Evolutionary conservation across 129 eudicot species (phyloP), one percentile per base, ranked within the genome.

Genomic region (Pulicaria dysenterica): DNA sequence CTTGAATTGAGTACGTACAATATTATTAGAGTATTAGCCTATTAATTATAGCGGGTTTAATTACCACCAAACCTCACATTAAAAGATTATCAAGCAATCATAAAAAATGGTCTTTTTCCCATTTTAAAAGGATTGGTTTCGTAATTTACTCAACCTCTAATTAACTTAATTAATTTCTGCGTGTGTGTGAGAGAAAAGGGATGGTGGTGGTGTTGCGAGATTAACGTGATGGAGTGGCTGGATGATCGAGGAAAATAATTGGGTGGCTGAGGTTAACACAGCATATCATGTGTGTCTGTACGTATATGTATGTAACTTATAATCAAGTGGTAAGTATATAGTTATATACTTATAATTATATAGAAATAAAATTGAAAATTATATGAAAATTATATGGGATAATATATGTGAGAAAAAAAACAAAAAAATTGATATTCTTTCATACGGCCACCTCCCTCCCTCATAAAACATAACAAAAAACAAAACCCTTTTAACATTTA

Each of bases 221-320:
- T 75, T 63, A 83, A 80, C 87, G 87, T 83, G 87, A 83, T 58
- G 65, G 76, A 49, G 60, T 81, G 44, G 67, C 69, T 64, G 72
- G 65, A 64, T 51, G 17, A 24, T 24, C 31, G 31, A 4, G 50
- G 61, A 63, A 51, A 75, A 41, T 63, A 69, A 62, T 15, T 54
- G 59, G 68, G 60, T 72, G 73, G 74, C 41, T 58, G 60, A 8
- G 64, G 47, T 58, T 31, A 53, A 60, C 5, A 58, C 74, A 40
- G 9, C 69, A 17, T 69, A 68, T 53, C 16, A 43, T n/a, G 9
- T 41, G 11, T 44, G 4, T 67, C 58, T 48, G 9, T 67, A 50
- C 48, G 34, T 13, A 7, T 48, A 12, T 49, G 10, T 37, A 68
- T 14, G 1, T 8, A 7, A 24, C 38, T 56, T 4, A 48, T 11